These are phyloP conservation scores for Fabrea salina DNA, from an alignment of 169 alveolate genomes.

Conservation along the genomic window DNA sequence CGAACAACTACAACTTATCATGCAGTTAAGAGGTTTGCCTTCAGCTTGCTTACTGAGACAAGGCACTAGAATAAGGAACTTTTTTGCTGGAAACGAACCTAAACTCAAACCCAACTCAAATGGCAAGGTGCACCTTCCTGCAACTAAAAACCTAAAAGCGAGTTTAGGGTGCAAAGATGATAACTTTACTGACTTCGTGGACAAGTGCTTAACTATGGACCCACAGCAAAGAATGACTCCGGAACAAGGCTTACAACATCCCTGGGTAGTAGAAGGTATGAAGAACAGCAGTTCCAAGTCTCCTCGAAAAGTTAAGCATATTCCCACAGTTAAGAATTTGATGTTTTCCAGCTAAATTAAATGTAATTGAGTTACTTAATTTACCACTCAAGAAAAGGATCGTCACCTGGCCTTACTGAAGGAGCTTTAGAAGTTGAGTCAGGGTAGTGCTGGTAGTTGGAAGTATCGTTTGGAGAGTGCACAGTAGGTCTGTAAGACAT, in stretches of 20 bases:
- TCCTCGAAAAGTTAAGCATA: no score
- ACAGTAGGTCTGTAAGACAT: constrained; percentile 66
- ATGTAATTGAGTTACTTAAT: no score
- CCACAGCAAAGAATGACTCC: constrained; percentile 83
- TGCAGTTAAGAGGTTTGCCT: constrained; percentile 76
- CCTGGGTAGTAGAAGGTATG: constrained; percentile 72
- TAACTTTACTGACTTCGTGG: constrained; percentile 50
- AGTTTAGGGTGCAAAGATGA: constrained; percentile 46
- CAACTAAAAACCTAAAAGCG: constrained; percentile 37
- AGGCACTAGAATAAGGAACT: constrained; percentile 56
- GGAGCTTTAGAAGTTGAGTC: constrained; percentile 67
- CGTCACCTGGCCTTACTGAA: constrained; percentile 60
- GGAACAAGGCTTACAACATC: constrained; percentile 84
- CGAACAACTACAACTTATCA: constrained; percentile 64
- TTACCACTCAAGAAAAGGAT: constrained; percentile 79
- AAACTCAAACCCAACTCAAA: constrained; percentile 40
- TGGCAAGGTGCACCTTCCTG: constrained; percentile 59
- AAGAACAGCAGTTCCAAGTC: no score
- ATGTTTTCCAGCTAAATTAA: no score
- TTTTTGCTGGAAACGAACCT: constrained; percentile 68
- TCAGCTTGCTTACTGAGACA: constrained; percentile 50
- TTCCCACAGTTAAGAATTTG: no score
- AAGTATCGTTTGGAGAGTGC: constrained; percentile 59
- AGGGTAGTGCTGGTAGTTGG: constrained; percentile 63
- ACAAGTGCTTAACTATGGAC: constrained; percentile 79